These are phyloP conservation scores for Panicum miliaceum DNA, from an alignment of 176 grass and related monocot genomes.

Conservation along the genomic window DNA sequence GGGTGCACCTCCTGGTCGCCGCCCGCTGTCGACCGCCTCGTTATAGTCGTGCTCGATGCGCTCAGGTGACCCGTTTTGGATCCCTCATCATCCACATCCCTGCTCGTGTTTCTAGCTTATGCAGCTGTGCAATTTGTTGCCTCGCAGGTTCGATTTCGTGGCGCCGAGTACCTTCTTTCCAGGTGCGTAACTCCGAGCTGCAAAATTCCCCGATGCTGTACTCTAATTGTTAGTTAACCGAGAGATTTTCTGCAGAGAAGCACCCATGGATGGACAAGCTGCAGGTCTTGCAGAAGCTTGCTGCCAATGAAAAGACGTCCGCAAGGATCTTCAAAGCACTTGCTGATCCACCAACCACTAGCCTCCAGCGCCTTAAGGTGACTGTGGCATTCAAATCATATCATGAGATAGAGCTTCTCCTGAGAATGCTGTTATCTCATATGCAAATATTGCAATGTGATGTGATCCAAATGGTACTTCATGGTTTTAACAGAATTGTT, in stretches of 20 bases:
- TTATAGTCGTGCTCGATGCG: constrained; percentile 85
- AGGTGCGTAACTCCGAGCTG: constrained; percentile 38
- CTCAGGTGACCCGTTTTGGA: constrained; percentile 49
- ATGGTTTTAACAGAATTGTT: constrained; percentile 6
- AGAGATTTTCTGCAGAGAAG: constrained; percentile 54
- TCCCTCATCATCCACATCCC: background rate
- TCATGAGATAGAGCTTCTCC: background rate
- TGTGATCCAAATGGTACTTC: constrained; percentile 15
- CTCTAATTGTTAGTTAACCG: background rate
- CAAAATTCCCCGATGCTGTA: background rate
- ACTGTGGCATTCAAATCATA: background rate
- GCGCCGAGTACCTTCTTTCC: constrained; percentile 87
- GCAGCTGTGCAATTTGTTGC: constrained; percentile 5
- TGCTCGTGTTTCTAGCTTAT: constrained; percentile 9
- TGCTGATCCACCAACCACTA: constrained; percentile 95
- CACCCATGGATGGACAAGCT: constrained; percentile 96
- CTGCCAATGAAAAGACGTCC: constrained; percentile 63
- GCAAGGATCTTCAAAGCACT: constrained; percentile 94
- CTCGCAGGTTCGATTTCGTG: constrained; percentile 87
- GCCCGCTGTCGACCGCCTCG: constrained; percentile 65
- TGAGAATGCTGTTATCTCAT: background rate
- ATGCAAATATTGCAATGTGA: background rate
- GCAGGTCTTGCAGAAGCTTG: constrained; percentile 72
- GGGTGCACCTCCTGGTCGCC: constrained; percentile 59
- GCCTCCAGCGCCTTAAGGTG: constrained; percentile 92